Percentiles rank a stretch among this genome's conserved stretches.
These are phyloP conservation scores for Teunomyces lycoperdinae DNA, from an alignment of 805 yeast genomes.

Conservation along the genomic window DNA sequence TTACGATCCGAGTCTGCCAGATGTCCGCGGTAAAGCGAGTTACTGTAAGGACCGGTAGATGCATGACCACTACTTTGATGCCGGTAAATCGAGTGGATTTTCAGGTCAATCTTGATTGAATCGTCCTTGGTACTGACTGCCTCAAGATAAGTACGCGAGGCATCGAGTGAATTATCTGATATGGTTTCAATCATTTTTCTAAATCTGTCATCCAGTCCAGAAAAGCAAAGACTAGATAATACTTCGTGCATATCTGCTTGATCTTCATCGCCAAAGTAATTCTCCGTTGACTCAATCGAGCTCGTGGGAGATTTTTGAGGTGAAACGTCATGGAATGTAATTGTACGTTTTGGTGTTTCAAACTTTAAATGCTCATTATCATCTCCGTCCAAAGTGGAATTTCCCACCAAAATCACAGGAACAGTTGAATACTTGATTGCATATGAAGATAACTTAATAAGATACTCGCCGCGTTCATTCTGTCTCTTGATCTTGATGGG, in stretches of 20 bases:
- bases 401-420: slow-evolving; percentile 39
- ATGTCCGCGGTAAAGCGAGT: slow-evolving; percentile 7
- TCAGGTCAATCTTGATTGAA: slow-evolving; percentile 22
- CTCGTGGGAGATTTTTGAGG: neutral
- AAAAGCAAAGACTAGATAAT: neutral
- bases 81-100: slow-evolving; percentile 36
- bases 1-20: slow-evolving; percentile 9
- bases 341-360: neutral
- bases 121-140: slow-evolving; percentile 21
- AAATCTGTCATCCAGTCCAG: slow-evolving; percentile 10
- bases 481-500: slow-evolving; percentile 26
- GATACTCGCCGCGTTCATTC: slow-evolving; percentile 21
- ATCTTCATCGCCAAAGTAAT: slow-evolving; percentile 1
- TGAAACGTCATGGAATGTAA: neutral
- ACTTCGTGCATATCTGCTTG: neutral
- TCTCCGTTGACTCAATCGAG: slow-evolving; percentile 8
- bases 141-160: slow-evolving; percentile 23
- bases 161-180: slow-evolving; percentile 26
- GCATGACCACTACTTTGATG: slow-evolving; percentile 16
- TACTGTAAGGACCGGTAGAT: slow-evolving; percentile 4
- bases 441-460: slow-evolving; percentile 37
- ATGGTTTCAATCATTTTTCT: slow-evolving; percentile 21
- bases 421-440: slow-evolving; percentile 37
- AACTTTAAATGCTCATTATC: neutral
- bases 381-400: slow-evolving; percentile 11